Conservation (phyloP, 2,329 filamentous ascomycete species). For the Diaporthe vexans region DNA sequence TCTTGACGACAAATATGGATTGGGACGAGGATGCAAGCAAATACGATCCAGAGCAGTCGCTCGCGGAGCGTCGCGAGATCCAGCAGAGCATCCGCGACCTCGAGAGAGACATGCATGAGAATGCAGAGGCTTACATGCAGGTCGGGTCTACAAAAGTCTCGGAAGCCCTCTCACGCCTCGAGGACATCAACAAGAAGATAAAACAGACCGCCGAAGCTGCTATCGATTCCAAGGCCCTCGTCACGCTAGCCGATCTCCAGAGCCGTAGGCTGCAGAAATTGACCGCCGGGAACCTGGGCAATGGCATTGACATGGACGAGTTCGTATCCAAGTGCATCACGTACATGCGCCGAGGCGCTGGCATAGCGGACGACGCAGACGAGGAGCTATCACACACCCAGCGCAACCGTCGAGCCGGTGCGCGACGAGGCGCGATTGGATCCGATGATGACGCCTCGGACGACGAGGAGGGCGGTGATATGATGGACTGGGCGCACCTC, state of each 20-base stretch:
- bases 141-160: constrained; percentile 75
- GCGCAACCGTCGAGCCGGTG: constrained; percentile 56
- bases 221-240: constrained; percentile 88
- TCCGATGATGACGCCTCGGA: constrained; percentile 71
- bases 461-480: constrained; percentile 79
- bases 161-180: constrained; percentile 75
- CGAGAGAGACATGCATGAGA: constrained; percentile 71
- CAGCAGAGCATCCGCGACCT: constrained; percentile 79
- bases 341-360: constrained; percentile 82
- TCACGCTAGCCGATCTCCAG: constrained; percentile 83
- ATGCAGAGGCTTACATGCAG: constrained; percentile 79
- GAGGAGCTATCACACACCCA: constrained; percentile 66
- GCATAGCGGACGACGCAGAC: constrained; percentile 65
- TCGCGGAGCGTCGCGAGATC: constrained; percentile 78
- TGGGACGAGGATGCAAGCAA: constrained; percentile 55
- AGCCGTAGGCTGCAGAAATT: constrained; percentile 83
- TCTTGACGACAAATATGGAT: constrained; percentile 42
- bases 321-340: constrained; percentile 91
- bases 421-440: constrained; percentile 47
- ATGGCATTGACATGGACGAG: constrained; percentile 89
- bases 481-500: constrained; percentile 88
- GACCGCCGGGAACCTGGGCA: constrained; percentile 78
- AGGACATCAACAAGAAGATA: constrained; percentile 75
- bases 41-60: constrained; percentile 88
- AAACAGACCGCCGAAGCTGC: constrained; percentile 93